A percentile compares a stretch with the other conserved stretches of the same genome.
These are phyloP conservation scores for Gonium pectorale DNA, from an alignment of 139 green algal species.

Conservation along the genomic window DNA sequence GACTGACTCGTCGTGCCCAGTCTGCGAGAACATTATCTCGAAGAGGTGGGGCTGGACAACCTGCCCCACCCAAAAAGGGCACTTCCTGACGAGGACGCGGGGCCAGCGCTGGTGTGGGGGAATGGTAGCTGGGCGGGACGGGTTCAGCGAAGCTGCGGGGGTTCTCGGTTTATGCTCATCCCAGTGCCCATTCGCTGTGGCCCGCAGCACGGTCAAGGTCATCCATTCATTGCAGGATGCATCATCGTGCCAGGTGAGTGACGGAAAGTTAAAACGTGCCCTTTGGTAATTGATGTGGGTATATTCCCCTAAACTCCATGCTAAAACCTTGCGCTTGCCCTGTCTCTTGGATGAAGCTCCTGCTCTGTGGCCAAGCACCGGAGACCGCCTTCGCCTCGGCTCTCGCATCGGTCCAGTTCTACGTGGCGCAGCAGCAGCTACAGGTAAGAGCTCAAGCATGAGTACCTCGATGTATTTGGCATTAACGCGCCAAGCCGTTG, in stretches of 20 bases:
- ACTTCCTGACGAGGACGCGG: too few species aligned
- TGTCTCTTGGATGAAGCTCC: conserved; percentile 54
- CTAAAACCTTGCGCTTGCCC: too few species aligned
- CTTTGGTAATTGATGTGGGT: background rate
- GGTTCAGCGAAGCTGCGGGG: too few species aligned
- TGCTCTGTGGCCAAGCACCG: conserved; percentile 71
- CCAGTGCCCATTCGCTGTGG: background rate
- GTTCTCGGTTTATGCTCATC: too few species aligned
- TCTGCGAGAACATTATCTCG: conserved; percentile 68
- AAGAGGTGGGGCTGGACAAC: too few species aligned
- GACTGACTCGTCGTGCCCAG: conserved; percentile 60
- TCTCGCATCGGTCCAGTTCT: conserved; percentile 71
- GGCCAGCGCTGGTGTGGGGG: too few species aligned
- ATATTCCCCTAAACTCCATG: too few species aligned
- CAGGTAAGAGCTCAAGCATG: conserved; percentile 9
- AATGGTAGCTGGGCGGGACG: too few species aligned
- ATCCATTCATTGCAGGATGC: conserved; percentile 56
- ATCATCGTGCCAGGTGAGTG: conserved; percentile 46
- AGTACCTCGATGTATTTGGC: background rate
- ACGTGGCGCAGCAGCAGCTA: conserved; percentile 61
- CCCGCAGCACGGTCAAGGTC: conserved; percentile 67
- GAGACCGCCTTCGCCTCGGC: conserved; percentile 64
- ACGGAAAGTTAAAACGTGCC: background rate
- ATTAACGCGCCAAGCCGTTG: background rate
- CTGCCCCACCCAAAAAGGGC: too few species aligned